A percentile compares a stretch with the other conserved stretches of the same genome.
Conservation (phyloP, 805 yeast genomes). For the Schizosaccharomyces cryophilus region DNA sequence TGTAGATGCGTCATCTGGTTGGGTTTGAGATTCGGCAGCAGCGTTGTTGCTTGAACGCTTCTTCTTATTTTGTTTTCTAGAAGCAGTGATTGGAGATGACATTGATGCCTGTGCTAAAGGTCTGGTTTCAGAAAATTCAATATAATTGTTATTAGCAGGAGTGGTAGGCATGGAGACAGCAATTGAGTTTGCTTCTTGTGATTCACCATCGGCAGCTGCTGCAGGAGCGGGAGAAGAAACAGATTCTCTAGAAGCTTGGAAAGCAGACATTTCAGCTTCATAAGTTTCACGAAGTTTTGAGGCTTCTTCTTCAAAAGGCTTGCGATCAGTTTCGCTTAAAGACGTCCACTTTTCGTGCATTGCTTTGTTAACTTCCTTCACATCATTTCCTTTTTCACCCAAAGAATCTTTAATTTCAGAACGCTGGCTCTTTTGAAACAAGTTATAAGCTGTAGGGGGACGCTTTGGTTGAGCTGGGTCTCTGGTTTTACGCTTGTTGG, state of each 20-base stretch:
- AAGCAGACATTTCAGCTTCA: not conserved
- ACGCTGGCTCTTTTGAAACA: not conserved
- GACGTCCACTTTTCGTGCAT: not conserved
- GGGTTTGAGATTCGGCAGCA: not conserved
- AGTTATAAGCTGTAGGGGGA: not conserved
- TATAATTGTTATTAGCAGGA: not conserved
- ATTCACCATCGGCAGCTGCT: not conserved
- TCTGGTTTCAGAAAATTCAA: not conserved
- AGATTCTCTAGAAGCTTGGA: not conserved
- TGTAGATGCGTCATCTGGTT: not conserved
- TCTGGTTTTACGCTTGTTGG: slow-evolving; percentile 1
- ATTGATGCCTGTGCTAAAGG: not conserved
- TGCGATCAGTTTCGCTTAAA: not conserved
- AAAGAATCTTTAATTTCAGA: not conserved
- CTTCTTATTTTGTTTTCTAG: not conserved
- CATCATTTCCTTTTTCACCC: slow-evolving; percentile 1
- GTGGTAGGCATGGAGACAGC: not conserved
- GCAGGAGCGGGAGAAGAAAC: not conserved
- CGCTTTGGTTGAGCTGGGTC: slow-evolving; percentile 3
- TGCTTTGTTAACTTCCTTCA: not conserved
- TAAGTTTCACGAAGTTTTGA: not conserved
- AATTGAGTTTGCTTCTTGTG: not conserved
- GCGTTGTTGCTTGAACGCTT: not conserved
- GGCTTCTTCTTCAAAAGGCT: not conserved
- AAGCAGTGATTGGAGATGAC: not conserved